Evolutionary conservation across 108 stramenopile genomes (phyloP).

Genomic region (Hondaea fermentalgiana): DNA sequence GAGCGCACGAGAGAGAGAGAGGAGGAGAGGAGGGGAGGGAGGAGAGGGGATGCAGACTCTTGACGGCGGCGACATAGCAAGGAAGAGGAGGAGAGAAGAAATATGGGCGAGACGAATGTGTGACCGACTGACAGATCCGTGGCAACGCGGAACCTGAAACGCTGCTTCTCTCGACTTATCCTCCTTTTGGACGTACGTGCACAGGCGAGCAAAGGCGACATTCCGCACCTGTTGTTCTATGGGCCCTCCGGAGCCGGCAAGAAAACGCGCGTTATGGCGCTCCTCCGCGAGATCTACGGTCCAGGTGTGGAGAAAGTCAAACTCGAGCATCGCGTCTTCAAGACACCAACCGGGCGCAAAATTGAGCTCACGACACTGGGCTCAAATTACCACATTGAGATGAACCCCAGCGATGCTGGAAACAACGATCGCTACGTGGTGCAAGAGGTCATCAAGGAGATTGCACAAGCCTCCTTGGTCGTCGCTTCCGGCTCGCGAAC

Average conservation of each 20-base stretch:
- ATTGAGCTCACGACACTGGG: conserved; percentile 89
- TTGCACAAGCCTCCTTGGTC: conserved; percentile 50
- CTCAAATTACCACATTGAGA: conserved; percentile 87
- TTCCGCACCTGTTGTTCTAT: conserved; percentile 85
- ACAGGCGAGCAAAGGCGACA: conserved; percentile 59
- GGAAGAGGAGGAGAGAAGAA: too few relatives aligned
- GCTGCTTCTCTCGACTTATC: too few relatives aligned
- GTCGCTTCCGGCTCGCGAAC: background rate
- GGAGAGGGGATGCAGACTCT: too few relatives aligned
- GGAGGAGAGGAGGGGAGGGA: too few relatives aligned
- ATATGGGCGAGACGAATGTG: too few relatives aligned
- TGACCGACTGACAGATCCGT: too few relatives aligned
- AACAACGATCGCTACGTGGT: conserved; percentile 88
- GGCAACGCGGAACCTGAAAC: too few relatives aligned
- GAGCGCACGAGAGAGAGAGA: background rate
- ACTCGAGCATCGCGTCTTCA: conserved; percentile 41
- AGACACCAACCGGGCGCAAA: conserved; percentile 68
- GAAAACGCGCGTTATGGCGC: conserved; percentile 79
- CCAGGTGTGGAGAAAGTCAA: conserved; percentile 63
- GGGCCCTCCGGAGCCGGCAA: conserved; percentile 94
- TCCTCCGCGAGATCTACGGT: conserved; percentile 83
- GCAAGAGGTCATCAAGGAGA: conserved; percentile 97
- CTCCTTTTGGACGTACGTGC: too few relatives aligned
- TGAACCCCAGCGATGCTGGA: conserved; percentile 90
- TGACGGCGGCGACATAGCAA: too few relatives aligned